Base-by-base conservation (phyloP, 163 green algal genomes). In the Scenedesmus sp. region DNA sequence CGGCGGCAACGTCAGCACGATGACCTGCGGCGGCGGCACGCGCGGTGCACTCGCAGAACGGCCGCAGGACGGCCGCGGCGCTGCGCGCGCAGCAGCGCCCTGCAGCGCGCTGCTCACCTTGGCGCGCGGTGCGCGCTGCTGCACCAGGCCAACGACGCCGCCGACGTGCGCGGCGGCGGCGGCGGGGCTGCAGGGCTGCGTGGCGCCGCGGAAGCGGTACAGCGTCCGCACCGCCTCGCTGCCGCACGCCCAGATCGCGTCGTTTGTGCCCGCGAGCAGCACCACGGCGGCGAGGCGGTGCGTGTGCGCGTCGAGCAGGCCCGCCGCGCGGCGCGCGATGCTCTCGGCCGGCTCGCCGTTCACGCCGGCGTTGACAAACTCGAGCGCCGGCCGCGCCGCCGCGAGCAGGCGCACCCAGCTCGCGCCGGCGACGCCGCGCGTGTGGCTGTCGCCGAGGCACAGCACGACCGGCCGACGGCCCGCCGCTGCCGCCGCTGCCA, bases 371-470 rank as follows among this genome's bases (percentile, higher is more conserved):
- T 60, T 60, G n/a, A 60, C 51, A 58, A 57, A 56, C 17, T 9
- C 9, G 18, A 39, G 31, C 36, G 31, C 31, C 14, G 44, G 63
- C 17, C 54, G 3, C 63, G 24, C 11, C 36, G 31, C 14, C 15
- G 42, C 47, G 47, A 75, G 65, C 28, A 29, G 28, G 0, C 11
- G 14, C 28, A 75, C 28, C 45, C 53, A 75, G n/a, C 28, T 20
- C 1, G 44, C 24, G 20, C 70, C 70, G 13, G 34, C 31, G 9
- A 31, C 26, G 10, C 42, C 70, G 22, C 54, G 24, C 2, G 70
- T 78, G 17, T 78, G 70, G 2, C 39, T 63, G 60, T 78, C 70
- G 11, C 70, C 70, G 24, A 78, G 26, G 45, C 60, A 78, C 17
- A 78, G 26, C 1, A 74, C 28, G 11, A 39, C 24, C 22, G 22